Conservation (phyloP, 768 basidiomycete species). For the Neoboletus brunneissimus region DNA sequence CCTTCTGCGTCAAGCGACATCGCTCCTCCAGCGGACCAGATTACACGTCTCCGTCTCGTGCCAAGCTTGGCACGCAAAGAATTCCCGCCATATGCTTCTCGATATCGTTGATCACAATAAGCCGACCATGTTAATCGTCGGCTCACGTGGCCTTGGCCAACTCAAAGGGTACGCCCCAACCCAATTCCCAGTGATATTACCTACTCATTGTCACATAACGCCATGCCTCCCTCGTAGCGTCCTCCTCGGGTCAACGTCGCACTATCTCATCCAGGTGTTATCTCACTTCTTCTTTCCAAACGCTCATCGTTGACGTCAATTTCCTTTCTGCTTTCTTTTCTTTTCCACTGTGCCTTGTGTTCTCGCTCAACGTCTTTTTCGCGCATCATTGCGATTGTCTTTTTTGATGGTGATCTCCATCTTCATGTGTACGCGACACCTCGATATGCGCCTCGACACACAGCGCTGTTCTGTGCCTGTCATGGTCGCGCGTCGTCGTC, state of each 20-base stretch:
- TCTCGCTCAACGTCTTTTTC: not conserved
- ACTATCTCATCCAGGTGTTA: slow-evolving; percentile 82
- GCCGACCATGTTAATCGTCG: slow-evolving; percentile 92
- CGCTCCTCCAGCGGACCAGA: slow-evolving; percentile 85
- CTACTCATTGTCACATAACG: not conserved
- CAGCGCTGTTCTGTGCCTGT: slow-evolving; percentile 93
- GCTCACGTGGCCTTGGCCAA: slow-evolving; percentile 86
- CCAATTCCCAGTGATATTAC: no score
- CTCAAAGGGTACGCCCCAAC: slow-evolving; percentile 69
- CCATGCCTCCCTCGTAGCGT: slow-evolving; percentile 48
- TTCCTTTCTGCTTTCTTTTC: not conserved
- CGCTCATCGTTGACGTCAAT: not conserved
- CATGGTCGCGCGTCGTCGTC: slow-evolving; percentile 91
- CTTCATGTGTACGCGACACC: not conserved
- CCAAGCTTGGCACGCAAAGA: slow-evolving; percentile 98
- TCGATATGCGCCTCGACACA: not conserved
- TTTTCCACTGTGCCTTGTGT: not conserved
- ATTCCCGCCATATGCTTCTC: slow-evolving; percentile 85
- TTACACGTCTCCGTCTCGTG: slow-evolving; percentile 85
- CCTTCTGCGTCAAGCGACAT: slow-evolving; percentile 84
- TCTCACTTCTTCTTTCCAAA: not conserved
- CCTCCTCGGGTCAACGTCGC: slow-evolving; percentile 90
- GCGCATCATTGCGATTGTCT: not conserved
- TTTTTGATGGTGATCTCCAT: not conserved
- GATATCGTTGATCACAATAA: slow-evolving; percentile 86